Evolutionary conservation across 2,329 filamentous ascomycete genomes (phyloP).

Genomic region (Mycosphaerella arachidis): DNA sequence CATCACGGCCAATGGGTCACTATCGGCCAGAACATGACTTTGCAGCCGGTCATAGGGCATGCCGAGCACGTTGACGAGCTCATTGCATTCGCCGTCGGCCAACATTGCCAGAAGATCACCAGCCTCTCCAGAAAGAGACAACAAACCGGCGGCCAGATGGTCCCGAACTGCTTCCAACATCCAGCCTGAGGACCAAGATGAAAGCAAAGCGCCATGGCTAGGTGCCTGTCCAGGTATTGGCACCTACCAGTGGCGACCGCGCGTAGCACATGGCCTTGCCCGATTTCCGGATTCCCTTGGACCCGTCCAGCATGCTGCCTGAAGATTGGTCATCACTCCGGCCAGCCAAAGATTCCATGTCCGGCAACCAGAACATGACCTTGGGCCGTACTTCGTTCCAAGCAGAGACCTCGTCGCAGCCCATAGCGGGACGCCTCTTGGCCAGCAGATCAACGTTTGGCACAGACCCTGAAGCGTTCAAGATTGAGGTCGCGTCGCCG

Average conservation of each 20-base stretch:
- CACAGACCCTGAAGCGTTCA: too few species aligned
- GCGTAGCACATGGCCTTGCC: not conserved
- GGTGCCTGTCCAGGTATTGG: not conserved
- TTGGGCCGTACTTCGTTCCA: too few species aligned
- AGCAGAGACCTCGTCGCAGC: too few species aligned
- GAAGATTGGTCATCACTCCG: not conserved
- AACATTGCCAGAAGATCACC: too few species aligned
- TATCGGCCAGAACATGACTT: not conserved
- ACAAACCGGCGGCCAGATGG: not conserved
- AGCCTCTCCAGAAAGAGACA: too few species aligned
- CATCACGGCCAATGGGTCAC: not conserved
- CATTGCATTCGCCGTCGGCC: not conserved
- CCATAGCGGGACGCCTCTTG: too few species aligned
- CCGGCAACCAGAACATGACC: not conserved
- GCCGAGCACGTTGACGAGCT: not conserved
- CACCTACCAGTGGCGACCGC: not conserved
- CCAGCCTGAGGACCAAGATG: not conserved
- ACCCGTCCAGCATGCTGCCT: not conserved
- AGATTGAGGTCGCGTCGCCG: too few species aligned
- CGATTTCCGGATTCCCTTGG: not conserved
- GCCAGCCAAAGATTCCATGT: not conserved
- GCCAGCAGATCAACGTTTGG: too few species aligned
- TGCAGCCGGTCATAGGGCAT: not conserved
- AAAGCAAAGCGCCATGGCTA: not conserved
- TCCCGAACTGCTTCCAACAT: not conserved